phyloP scores from a whole-genome alignment of 1,284 basidiomycete species.

The Somion occarium region DNA sequence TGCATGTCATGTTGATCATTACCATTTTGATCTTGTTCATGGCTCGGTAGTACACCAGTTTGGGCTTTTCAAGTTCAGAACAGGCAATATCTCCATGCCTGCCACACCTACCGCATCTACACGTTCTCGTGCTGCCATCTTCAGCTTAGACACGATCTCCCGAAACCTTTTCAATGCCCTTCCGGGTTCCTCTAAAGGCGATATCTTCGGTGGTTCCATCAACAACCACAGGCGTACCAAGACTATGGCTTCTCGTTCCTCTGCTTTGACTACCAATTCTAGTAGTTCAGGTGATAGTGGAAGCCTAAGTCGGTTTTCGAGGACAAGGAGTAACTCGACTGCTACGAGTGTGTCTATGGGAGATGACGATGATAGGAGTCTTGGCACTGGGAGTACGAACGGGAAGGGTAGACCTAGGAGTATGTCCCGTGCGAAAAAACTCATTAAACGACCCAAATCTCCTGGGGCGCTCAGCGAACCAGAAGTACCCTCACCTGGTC shows the following conservation, averaged over 20 bases:
- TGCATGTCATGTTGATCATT: too few relatives aligned
- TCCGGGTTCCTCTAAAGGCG: slow-evolving; percentile 56
- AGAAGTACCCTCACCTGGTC: slow-evolving; percentile 26
- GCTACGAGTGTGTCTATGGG: slow-evolving; percentile 52
- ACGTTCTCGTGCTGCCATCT: slow-evolving; percentile 75
- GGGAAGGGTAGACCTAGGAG: slow-evolving; percentile 40
- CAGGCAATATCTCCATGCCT: slow-evolving; percentile 69
- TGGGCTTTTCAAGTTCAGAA: slow-evolving; percentile 81
- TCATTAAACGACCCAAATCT: slow-evolving; percentile 56
- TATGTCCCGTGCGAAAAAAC: slow-evolving; percentile 31
- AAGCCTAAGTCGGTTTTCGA: slow-evolving; percentile 64
- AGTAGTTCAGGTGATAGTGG: slow-evolving; percentile 54
- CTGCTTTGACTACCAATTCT: slow-evolving; percentile 54
- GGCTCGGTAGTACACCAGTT: slow-evolving; percentile 79
- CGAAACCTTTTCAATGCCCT: slow-evolving; percentile 67
- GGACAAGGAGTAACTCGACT: slow-evolving; percentile 52
- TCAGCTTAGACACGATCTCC: slow-evolving; percentile 81
- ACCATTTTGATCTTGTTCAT: too few relatives aligned
- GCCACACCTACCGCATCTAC: slow-evolving; percentile 69
- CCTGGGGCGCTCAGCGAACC: slow-evolving; percentile 43
- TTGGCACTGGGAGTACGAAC: slow-evolving; percentile 14
- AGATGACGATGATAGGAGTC: slow-evolving; percentile 36
- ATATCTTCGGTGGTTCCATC: slow-evolving; percentile 67
- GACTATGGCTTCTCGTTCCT: slow-evolving; percentile 64
- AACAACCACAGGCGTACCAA: slow-evolving; percentile 59